Base-by-base conservation (phyloP, 805 yeast species). In the Wickerhamomyces queroliae region DNA sequence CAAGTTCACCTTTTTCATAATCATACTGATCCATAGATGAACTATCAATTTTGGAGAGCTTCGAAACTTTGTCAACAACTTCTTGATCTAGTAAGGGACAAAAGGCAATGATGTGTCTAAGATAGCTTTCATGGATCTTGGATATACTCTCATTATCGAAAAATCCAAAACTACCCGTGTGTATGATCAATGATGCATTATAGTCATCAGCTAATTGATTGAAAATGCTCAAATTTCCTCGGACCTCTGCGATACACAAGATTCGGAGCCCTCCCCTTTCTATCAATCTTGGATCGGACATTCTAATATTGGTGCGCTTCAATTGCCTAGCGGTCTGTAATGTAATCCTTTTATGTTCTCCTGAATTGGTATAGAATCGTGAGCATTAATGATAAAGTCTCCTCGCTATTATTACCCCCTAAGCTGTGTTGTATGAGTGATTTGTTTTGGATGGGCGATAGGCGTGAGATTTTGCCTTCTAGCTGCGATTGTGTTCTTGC, bases 101-200 rank as follows among this genome's bases (percentile, higher is more conserved):
- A 48, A 79, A 80, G 42, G 80, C 81, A 11, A 82, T 83, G 24
- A 83, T 73, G 49, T 79, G 84, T 45, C 84, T 72, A 33, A 76
- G 59, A 50, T 75, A 80, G 37, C 70, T 76, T 51, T 71, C 80
- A 55, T 72, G 73, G 41, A 76, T 79, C 50, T 66, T 62, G 18
- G 58, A 63, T 7, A 82, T 67, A 32, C 83, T 74, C 15, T 70
- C 72, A 26, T 61, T 61, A 50, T 83, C 84, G 61, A 83, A 76
- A 55, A 84, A 82, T 11, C 95, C 95, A 63, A 83, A 83, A 44
- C 78, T 80, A n/a, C 91, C 90, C 4, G 87, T 78, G 52, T 83
- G 89, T 12, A 83, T 65, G 21, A 83, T 70, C 18, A 73, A 49
- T 30, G 70, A 69, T 3, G 83, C 84, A 1, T 59, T 42, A 45